Conservation (phyloP, 805 yeast species). For the Cyberlindnera euphorbiae region DNA sequence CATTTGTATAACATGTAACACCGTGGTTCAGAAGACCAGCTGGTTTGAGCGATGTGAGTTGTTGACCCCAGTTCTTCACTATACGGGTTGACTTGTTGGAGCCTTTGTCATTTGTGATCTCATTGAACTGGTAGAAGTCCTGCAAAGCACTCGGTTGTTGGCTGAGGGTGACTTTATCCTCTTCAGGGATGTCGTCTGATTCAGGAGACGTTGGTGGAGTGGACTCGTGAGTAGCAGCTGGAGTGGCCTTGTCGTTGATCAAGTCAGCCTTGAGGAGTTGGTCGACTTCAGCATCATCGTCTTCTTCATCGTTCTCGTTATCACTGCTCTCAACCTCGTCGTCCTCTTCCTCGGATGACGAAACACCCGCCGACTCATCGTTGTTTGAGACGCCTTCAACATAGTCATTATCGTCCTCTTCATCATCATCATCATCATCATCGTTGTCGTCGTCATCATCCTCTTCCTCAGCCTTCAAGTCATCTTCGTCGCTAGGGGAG, state of each 20-base stretch:
- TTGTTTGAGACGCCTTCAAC: conserved; percentile 8
- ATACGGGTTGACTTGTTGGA: conserved; percentile 55
- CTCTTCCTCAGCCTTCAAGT: conserved; percentile 19
- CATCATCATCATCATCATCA: conserved; percentile 24
- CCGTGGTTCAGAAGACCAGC: conserved; percentile 83
- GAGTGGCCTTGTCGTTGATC: conserved; percentile 16
- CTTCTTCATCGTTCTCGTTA: conserved; percentile 7
- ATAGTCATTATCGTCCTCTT: conserved; percentile 24
- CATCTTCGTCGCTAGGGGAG: background rate
- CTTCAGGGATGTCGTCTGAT: conserved; percentile 28
- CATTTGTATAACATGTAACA: conserved; percentile 94
- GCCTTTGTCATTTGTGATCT: conserved; percentile 56
- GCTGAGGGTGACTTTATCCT: conserved; percentile 16
- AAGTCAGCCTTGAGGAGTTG: conserved; percentile 23
- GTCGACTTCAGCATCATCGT: conserved; percentile 2
- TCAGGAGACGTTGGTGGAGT: conserved; percentile 32
- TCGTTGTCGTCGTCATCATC: conserved; percentile 16
- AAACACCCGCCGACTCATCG: conserved; percentile 15
- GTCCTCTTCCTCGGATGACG: conserved; percentile 15
- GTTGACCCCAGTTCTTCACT: conserved; percentile 65
- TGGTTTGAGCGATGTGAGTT: conserved; percentile 43
- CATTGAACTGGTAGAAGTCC: conserved; percentile 56
- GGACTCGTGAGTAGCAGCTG: conserved; percentile 13
- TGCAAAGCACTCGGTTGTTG: conserved; percentile 46
- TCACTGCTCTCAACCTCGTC: conserved; percentile 8